phyloP scores from a whole-genome alignment of 2,329 filamentous ascomycete species.

The Alternaria gansuensis region DNA sequence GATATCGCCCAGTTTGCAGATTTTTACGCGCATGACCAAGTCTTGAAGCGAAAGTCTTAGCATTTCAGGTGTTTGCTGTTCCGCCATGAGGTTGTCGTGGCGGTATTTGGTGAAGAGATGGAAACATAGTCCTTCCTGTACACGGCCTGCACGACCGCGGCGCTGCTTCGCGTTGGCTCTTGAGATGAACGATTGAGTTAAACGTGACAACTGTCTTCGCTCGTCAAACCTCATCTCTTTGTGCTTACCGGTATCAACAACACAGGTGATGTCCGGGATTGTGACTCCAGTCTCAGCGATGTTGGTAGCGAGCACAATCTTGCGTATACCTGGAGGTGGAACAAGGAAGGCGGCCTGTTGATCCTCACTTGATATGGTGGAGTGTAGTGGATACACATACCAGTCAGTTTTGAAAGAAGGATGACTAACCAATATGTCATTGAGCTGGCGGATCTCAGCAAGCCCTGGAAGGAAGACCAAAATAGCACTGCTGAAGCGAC shows the following conservation, averaged over 20 bases:
- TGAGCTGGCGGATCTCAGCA: slow-evolving; percentile 87
- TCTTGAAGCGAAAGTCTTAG: slow-evolving; percentile 93
- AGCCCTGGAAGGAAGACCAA: slow-evolving; percentile 96
- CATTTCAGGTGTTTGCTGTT: slow-evolving; percentile 97
- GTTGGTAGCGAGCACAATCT: slow-evolving; percentile 96
- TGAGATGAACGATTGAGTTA: slow-evolving; percentile 95
- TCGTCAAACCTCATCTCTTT: slow-evolving; percentile 98
- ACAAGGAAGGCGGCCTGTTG: slow-evolving; percentile 92
- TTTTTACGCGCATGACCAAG: slow-evolving; percentile 93
- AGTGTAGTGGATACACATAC: slow-evolving; percentile 90
- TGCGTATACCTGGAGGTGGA: slow-evolving; percentile 81
- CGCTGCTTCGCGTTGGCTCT: slow-evolving; percentile 95
- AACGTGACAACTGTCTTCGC: slow-evolving; percentile 83
- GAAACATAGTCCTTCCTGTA: slow-evolving; percentile 94
- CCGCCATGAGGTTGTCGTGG: slow-evolving; percentile 83
- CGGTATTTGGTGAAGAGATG: slow-evolving; percentile 92
- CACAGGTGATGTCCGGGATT: slow-evolving; percentile 96
- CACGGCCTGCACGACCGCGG: slow-evolving; percentile 90
- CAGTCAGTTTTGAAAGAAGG: slow-evolving; percentile 78
- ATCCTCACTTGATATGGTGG: slow-evolving; percentile 93
- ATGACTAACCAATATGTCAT: slow-evolving; percentile 83
- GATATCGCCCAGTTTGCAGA: slow-evolving; percentile 93
- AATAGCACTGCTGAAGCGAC: slow-evolving; percentile 84
- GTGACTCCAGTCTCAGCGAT: slow-evolving; percentile 99
- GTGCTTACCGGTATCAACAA: slow-evolving; percentile 96